These are phyloP conservation scores for Penicillium bovifimosum DNA, from an alignment of 495 filamentous ascomycete species.

Conservation along the genomic window DNA sequence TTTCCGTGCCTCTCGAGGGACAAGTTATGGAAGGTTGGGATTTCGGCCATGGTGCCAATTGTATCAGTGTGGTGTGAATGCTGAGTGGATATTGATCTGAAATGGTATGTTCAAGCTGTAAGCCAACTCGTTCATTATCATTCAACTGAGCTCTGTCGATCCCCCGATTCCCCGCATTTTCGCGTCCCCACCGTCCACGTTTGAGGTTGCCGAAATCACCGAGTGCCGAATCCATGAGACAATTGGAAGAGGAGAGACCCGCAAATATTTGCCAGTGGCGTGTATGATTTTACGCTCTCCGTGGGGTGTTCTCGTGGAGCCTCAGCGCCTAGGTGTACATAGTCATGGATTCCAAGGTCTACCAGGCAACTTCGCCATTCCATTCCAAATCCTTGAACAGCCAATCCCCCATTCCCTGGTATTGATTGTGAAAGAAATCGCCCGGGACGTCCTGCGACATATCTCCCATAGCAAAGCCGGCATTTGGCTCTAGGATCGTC, in stretches of 20 bases:
- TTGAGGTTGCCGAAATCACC: constrained; percentile 15
- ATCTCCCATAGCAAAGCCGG: constrained; percentile 10
- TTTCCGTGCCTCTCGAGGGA: constrained; percentile 28
- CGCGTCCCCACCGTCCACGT: constrained; percentile 2
- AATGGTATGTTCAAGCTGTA: background rate
- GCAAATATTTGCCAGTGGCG: background rate
- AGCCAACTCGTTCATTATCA: background rate
- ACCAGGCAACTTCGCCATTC: constrained; percentile 8
- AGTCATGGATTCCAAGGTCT: background rate
- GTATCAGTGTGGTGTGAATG: background rate
- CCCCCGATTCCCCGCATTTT: constrained; percentile 21
- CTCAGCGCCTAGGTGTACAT: background rate
- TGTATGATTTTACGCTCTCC: too few relatives aligned
- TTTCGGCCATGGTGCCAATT: constrained; percentile 14
- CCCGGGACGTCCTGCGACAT: background rate
- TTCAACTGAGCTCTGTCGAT: background rate
- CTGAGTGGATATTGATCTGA: background rate
- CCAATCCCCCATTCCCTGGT: constrained; percentile 21
- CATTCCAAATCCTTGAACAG: constrained; percentile 16
- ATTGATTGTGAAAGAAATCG: constrained; percentile 15
- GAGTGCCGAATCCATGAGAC: constrained; percentile 15
- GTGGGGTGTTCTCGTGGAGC: background rate
- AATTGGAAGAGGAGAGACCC: too few relatives aligned
- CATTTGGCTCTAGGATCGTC: constrained; percentile 13
- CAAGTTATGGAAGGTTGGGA: constrained; percentile 24